These are phyloP conservation scores for Herpotrichia juniperi DNA, from an alignment of 2,329 filamentous ascomycete species.

Conservation along the genomic window DNA sequence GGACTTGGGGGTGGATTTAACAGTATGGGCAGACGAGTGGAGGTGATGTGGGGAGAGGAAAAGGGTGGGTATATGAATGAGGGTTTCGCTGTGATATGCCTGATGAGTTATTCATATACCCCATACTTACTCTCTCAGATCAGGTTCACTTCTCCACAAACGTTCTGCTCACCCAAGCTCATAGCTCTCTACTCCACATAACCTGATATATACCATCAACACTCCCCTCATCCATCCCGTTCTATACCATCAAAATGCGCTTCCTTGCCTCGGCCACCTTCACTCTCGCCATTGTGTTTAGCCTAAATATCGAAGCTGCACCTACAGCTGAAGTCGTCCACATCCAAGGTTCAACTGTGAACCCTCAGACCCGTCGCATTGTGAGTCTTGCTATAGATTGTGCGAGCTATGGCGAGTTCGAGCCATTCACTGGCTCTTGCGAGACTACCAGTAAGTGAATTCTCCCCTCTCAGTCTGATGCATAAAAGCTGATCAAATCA, in stretches of 20 bases:
- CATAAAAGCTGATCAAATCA: background rate
- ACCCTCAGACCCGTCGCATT: background rate
- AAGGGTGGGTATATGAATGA: too few relatives aligned
- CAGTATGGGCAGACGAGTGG: too few relatives aligned
- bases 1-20: too few relatives aligned
- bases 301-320: background rate
- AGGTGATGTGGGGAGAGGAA: too few relatives aligned
- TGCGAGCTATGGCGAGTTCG: conserved; percentile 1
- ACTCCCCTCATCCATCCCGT: background rate
- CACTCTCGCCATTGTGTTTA: background rate
- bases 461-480: background rate
- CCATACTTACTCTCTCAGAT: too few relatives aligned
- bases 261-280: background rate
- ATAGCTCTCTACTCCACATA: background rate
- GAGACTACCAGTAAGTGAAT: conserved; percentile 5
- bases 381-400: conserved; percentile 7
- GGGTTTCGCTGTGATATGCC: too few relatives aligned
- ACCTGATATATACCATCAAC: background rate
- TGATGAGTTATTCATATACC: too few relatives aligned
- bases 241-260: background rate
- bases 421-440: conserved; percentile 3
- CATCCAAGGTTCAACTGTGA: background rate
- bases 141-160: too few relatives aligned
- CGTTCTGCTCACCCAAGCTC: too few relatives aligned
- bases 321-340: too few relatives aligned